phyloP scores from a whole-genome alignment of 371 early-diverging fungal species.

The Haplosporangium sp. region DNA sequence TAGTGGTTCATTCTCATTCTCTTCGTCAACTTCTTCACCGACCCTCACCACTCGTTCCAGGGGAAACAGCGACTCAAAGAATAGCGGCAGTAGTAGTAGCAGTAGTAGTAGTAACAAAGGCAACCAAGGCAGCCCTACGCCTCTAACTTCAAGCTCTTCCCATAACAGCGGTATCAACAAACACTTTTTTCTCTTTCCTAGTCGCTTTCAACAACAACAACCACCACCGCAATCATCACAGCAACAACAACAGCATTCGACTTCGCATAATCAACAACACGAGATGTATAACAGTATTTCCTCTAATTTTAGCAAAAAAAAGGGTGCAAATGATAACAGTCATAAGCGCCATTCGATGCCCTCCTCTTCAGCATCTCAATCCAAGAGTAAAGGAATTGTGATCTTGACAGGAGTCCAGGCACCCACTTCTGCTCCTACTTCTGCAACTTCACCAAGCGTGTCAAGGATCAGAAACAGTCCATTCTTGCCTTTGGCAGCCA shows the following conservation, averaged over 20 bases:
- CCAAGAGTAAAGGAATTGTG: background rate
- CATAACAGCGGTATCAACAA: conserved; percentile 11
- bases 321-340: conserved; percentile 6
- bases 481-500: conserved; percentile 17
- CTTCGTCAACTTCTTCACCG: conserved; percentile 31
- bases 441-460: background rate
- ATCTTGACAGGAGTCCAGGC: background rate
- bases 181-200: conserved; percentile 28
- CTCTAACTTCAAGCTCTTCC: conserved; percentile 10
- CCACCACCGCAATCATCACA: background rate
- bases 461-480: conserved; percentile 29
- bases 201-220: conserved; percentile 25
- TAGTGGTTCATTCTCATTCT: conserved; percentile 47
- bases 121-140: conserved; percentile 11
- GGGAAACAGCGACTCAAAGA: conserved; percentile 36
- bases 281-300: conserved; percentile 15
- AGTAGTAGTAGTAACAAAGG: conserved; percentile 26
- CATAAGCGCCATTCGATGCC: conserved; percentile 28
- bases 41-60: conserved; percentile 28
- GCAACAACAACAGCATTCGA: conserved; percentile 8
- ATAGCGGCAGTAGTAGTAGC: conserved; percentile 6
- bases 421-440: background rate
- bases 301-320: conserved; percentile 13
- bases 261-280: conserved; percentile 17
- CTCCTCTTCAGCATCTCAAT: conserved; percentile 12